phyloP scores from a whole-genome alignment of 345 rosid genomes.

The Orychophragmus violaceus region DNA sequence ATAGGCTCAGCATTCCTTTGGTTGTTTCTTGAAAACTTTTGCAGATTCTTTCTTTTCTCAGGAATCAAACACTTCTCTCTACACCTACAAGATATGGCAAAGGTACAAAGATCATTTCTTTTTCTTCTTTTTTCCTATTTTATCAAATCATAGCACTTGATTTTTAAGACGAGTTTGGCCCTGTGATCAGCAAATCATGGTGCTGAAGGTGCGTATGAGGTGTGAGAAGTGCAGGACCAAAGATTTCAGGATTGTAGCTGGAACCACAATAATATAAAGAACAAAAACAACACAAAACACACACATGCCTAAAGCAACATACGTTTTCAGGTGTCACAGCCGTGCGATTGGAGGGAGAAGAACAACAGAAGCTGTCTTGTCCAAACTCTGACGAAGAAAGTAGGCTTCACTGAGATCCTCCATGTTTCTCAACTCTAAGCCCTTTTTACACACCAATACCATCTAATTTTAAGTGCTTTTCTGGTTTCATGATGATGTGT shows the following conservation, averaged over 20 bases:
- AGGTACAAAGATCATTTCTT: neutral
- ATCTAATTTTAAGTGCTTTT: neutral
- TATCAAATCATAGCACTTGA: neutral
- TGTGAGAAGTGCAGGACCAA: conserved; percentile 9
- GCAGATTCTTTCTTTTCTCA: neutral
- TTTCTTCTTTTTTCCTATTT: neutral
- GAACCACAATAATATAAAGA: neutral
- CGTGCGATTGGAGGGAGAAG: neutral
- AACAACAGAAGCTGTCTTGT: neutral
- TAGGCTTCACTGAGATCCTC: conserved; percentile 11
- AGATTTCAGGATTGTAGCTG: conserved; percentile 2
- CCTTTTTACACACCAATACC: neutral
- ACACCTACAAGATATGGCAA: neutral
- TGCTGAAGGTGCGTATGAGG: conserved; percentile 6
- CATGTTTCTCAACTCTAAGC: neutral
- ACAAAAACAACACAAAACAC: neutral
- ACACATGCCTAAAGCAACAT: neutral
- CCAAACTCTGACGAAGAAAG: neutral
- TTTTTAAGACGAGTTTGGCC: neutral
- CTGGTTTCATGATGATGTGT: neutral
- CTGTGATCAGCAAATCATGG: neutral
- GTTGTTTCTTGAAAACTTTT: neutral
- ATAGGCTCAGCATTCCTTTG: neutral
- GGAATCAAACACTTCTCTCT: neutral
- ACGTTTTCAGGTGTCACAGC: conserved; percentile 10